These are phyloP conservation scores for Zymoseptoria crescenta DNA, from an alignment of 2,329 filamentous ascomycete species.

Conservation along the genomic window DNA sequence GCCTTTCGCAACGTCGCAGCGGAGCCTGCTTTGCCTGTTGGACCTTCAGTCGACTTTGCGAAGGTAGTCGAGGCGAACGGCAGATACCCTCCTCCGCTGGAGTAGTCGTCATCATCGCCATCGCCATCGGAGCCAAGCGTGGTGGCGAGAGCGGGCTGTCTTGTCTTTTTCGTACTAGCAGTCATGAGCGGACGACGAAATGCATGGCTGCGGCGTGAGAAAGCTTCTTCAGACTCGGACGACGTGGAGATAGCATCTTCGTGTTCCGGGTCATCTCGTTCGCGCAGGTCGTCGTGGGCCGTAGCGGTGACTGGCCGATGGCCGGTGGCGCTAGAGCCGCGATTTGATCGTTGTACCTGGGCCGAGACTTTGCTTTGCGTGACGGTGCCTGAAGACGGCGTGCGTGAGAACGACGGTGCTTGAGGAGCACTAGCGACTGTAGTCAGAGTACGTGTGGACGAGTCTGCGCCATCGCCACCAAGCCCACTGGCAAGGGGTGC, in stretches of 20 bases:
- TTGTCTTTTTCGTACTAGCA: conserved; percentile 2
- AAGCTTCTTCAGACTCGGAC: conserved; percentile 28
- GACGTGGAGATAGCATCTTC: conserved; percentile 21
- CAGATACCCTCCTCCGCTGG: conserved; percentile 37
- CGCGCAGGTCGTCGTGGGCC: conserved; percentile 11
- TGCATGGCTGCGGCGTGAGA: conserved; percentile 35
- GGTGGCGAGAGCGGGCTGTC: conserved; percentile 8
- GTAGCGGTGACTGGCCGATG: conserved; percentile 9
- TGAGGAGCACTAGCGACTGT: background rate
- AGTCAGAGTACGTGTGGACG: background rate
- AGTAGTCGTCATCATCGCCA: conserved; percentile 47
- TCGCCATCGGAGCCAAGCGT: conserved; percentile 24
- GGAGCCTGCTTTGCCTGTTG: background rate
- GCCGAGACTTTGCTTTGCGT: conserved; percentile 31
- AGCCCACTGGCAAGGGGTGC: conserved; percentile 6
- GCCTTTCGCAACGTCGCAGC: background rate
- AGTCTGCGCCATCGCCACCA: background rate
- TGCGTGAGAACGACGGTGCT: conserved; percentile 32
- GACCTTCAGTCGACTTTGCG: conserved; percentile 17
- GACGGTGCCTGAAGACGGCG: conserved; percentile 42
- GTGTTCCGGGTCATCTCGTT: conserved; percentile 23
- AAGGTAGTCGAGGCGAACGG: conserved; percentile 32
- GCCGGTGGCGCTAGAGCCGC: conserved; percentile 31
- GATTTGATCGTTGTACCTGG: conserved; percentile 16
- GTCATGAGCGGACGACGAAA: conserved; percentile 28